Conservation (phyloP, 768 basidiomycete genomes). For the Cantharellus anzutake region DNA sequence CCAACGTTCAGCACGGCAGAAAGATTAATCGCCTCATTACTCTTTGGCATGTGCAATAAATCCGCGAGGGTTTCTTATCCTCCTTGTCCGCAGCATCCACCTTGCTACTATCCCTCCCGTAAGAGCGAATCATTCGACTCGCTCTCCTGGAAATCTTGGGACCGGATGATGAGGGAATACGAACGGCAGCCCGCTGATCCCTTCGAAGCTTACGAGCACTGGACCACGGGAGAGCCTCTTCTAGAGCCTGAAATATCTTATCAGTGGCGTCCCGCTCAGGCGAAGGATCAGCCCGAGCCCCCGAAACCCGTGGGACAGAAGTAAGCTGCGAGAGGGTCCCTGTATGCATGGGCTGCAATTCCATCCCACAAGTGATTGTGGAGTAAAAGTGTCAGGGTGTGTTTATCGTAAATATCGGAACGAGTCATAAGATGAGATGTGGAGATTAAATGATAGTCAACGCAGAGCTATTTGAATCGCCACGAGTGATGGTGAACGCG, state of each 20-base stretch:
- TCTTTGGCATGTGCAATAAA: background rate
- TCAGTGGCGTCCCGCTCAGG: background rate
- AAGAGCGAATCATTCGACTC: conserved; percentile 6
- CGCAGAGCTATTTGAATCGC: too few species aligned
- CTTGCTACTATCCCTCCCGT: conserved; percentile 1
- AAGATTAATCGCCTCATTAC: background rate
- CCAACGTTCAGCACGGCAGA: too few species aligned
- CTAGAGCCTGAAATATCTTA: conserved; percentile 6
- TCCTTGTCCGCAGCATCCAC: background rate
- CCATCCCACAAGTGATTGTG: background rate
- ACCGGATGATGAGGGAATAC: conserved; percentile 1
- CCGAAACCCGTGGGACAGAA: background rate
- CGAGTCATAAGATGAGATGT: too few species aligned
- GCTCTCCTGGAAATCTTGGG: background rate
- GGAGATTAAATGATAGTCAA: too few species aligned
- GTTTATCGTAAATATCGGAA: background rate
- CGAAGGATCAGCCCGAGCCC: background rate
- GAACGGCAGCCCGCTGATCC: conserved; percentile 6
- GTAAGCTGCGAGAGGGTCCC: background rate
- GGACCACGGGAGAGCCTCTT: conserved; percentile 9
- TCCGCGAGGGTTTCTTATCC: background rate
- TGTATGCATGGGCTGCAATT: background rate
- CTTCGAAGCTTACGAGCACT: conserved; percentile 7
- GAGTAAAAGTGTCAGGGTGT: background rate
- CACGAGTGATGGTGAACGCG: too few species aligned